Evolutionary conservation across 352 stramenopile species (phyloP), one percentile per base, ranked within the genome.

Genomic region (Phytopythium litorale): DNA sequence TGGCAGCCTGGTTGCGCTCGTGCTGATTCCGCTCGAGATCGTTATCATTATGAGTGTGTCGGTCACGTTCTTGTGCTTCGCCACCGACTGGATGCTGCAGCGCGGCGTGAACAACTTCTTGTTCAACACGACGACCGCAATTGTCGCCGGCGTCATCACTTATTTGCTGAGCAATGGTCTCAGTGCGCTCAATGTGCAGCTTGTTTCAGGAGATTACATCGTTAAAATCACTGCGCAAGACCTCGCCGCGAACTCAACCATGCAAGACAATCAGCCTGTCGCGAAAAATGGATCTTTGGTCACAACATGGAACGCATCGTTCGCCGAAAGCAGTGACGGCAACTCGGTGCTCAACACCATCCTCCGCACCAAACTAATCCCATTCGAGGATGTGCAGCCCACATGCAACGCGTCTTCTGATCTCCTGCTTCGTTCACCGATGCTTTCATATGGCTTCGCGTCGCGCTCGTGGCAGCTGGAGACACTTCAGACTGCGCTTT

Each of bases 311-410:
- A 15, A 62, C n/a, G 2, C 19, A 5, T 40, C 45, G 11, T 62
- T 40, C 35, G 28, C 7, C 13, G 45, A 62, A 18, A 37, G 28
- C 30, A 15, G 16, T 4, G 19, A 15, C 25, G 23, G 33, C 25
- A 62, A 55, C 30, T 45, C 56, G 28, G 56, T 55, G 28, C 46
- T 62, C 45, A 62, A 62, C 32, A 62, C 56, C 18, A 69, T 72
- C 23, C 40, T 72, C 12, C 66, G 57, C 46, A 58, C 56, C 7
- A 59, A 65, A 6, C 7, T 66, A 4, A n/a, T n/a, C 25, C 45
- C 21, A n/a, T 15, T 37, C 33, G 33, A 37, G 9, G 33, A 37
- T 37, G 33, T 37, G 33, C 33, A 9, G 33, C 33, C 33, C 5
- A 37, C 33, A 9, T 37, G 33, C 33, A 9, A 37, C 33, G 33